These are phyloP conservation scores for Xylaria sp. DNA, from an alignment of 2,329 filamentous ascomycete species.

Conservation along the genomic window DNA sequence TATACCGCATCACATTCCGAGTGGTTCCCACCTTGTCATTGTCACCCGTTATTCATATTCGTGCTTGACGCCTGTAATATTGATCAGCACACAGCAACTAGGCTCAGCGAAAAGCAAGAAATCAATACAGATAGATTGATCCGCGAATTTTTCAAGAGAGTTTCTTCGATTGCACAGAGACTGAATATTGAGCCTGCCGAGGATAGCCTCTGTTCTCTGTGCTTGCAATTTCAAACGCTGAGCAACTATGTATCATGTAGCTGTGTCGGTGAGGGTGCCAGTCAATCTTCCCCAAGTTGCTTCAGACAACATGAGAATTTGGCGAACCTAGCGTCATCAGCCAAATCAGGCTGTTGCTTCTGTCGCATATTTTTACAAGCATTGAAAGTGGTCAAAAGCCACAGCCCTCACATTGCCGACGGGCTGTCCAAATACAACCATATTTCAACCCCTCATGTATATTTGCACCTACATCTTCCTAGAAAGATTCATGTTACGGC, in stretches of 20 bases:
- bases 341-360: not conserved
- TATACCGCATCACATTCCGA: not conserved
- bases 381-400: not conserved
- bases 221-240: not conserved
- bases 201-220: not conserved
- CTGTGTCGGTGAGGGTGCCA: not conserved
- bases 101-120: not conserved
- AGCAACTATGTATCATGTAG: not conserved
- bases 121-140: not conserved
- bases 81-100: not conserved
- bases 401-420: not conserved
- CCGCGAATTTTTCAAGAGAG: not conserved
- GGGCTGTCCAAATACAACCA: not conserved
- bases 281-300: not conserved
- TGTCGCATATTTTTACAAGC: not conserved
- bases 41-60: not conserved
- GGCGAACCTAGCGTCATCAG: not conserved
- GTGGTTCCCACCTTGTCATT: not conserved
- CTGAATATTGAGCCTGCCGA: not conserved
- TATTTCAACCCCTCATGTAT: not conserved
- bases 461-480: not conserved
- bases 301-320: not conserved
- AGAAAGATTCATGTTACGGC: not conserved
- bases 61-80: not conserved
- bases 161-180: not conserved